phyloP scores from a whole-genome alignment of 306 rosid species.

The Elaeagnus macrophylla region DNA sequence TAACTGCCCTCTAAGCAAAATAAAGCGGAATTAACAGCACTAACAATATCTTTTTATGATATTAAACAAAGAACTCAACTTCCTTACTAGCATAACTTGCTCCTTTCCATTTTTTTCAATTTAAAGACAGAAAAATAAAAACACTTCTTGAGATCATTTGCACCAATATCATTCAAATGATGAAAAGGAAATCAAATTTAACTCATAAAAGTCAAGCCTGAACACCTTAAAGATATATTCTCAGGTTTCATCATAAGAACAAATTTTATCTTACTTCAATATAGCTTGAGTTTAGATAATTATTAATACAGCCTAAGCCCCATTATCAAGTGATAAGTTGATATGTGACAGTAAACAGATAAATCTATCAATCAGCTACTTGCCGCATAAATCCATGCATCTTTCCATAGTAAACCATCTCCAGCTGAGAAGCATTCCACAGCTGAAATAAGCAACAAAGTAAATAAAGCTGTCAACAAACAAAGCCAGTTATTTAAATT shows the following conservation, averaged over 20 bases:
- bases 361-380: constrained; percentile 18
- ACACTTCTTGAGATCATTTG: too few species aligned
- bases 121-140: too few species aligned
- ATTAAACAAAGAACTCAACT: background rate
- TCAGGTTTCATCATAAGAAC: too few species aligned
- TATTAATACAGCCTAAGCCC: background rate
- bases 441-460: constrained; percentile 40
- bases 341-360: background rate
- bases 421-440: constrained; percentile 95
- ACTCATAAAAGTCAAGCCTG: too few species aligned
- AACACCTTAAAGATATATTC: too few species aligned
- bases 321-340: background rate
- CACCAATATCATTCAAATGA: too few species aligned
- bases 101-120: too few species aligned
- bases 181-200: too few species aligned
- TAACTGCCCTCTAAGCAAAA: background rate
- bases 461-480: background rate
- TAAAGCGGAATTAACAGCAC: background rate
- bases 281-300: background rate
- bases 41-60: background rate
- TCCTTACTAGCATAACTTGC: too few species aligned
- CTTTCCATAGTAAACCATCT: constrained; percentile 87
- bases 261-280: too few species aligned
- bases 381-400: constrained; percentile 98
- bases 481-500: background rate